Base-by-base conservation (phyloP, 805 yeast species). In the Cyberlindnera xishuangbannaensis region DNA sequence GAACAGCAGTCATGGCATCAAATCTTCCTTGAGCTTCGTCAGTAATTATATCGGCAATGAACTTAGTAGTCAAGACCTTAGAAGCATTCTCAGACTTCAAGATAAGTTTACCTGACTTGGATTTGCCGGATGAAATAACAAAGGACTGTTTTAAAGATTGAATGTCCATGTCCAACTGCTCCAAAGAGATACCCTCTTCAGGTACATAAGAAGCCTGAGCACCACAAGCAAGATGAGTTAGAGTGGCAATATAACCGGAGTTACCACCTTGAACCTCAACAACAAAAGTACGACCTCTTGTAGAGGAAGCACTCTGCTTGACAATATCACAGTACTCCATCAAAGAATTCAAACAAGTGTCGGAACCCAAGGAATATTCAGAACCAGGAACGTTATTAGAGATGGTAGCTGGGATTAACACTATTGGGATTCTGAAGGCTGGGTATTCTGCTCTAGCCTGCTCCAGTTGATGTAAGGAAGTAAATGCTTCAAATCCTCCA, bases 341-440 rank as follows among this genome's bases (percentile, higher is more conserved):
- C 51, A 92, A 69, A 8, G 92, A 67, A 62, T 92, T 92, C 67
- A 92, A 67, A 67, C 98, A 94, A 9, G 99, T 92, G 58, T 92
- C 98, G 10, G 87, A 71, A 38, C 99, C 99, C 38, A 92, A 64
- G 0, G 97, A 87, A 61, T 87, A 87, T 61, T 92, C 97, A 2
- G 97, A 82, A 40, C 98, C 99, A n/a, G 99, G 98, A 31, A 92
- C 97, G 50, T 92, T 92, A 65, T 92, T 92, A 13, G 97, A 87
- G 44, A 92, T 85, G 3, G 98, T 92, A 3, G 97, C 90, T 9
- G 98, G 98, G 45, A 92, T 71, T 48, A 85, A 76, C 26, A 84
- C 83, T 84, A 90, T 80, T 43, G 98, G 98, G 45, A 92, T 87
- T 60, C 90, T 77, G 65, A 92, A 84, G 18, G 90, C 78, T 27